Percentiles rank a stretch among this genome's conserved stretches.
These are phyloP conservation scores for Malania oleifera DNA, from an alignment of 164 flowering plant genomes.

Conservation along the genomic window DNA sequence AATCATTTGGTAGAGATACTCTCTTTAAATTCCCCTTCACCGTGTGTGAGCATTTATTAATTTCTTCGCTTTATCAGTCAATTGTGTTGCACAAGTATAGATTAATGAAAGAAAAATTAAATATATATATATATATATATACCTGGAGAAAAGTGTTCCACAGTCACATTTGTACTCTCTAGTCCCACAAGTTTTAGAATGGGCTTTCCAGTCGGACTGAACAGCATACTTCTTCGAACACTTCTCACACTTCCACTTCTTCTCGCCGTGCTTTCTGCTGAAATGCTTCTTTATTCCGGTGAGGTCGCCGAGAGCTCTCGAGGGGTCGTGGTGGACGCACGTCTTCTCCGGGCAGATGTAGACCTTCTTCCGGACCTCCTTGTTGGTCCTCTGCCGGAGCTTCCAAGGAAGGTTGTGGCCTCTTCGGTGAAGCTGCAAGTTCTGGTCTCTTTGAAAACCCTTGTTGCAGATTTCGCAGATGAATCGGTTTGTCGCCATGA, in stretches of 20 bases:
- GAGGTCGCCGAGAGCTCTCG: slow-evolving; percentile 55
- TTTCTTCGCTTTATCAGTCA: too few relatives aligned
- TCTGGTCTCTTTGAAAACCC: slow-evolving; percentile 63
- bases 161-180: slow-evolving; percentile 66
- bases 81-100: not conserved
- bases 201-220: slow-evolving; percentile 75
- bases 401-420: slow-evolving; percentile 73
- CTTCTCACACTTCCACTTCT: slow-evolving; percentile 71
- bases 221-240: slow-evolving; percentile 69
- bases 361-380: slow-evolving; percentile 41
- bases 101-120: not conserved
- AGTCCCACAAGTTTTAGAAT: slow-evolving; percentile 61
- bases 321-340: slow-evolving; percentile 58
- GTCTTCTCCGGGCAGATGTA: slow-evolving; percentile 58
- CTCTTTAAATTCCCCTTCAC: slow-evolving; percentile 17
- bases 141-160: slow-evolving; percentile 69
- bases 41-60: slow-evolving; percentile 16
- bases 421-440: slow-evolving; percentile 53
- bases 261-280: slow-evolving; percentile 67
- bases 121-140: slow-evolving; percentile 1
- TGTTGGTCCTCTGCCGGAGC: slow-evolving; percentile 40
- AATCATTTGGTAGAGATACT: slow-evolving; percentile 5
- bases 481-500: slow-evolving; percentile 63
- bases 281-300: slow-evolving; percentile 68
- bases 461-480: slow-evolving; percentile 61